These are phyloP conservation scores for Corylus heterophylla DNA, from an alignment of 306 rosid genomes.

Conservation along the genomic window DNA sequence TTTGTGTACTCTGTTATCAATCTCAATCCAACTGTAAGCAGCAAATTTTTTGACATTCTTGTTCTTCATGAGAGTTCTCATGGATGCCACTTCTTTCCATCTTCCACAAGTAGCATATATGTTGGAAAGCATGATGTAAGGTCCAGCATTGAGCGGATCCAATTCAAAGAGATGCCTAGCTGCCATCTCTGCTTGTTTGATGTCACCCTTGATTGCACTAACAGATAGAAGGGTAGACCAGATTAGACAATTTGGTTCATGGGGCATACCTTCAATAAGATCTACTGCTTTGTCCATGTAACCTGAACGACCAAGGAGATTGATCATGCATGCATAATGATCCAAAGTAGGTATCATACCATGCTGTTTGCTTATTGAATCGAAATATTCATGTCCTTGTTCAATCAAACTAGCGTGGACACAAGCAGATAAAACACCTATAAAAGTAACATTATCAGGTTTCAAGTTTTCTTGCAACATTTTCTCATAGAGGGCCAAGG, in stretches of 20 bases:
- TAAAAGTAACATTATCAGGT: constrained; percentile 35
- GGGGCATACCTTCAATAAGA: constrained; percentile 36
- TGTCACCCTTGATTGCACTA: constrained; percentile 17
- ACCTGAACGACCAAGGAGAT: constrained; percentile 33
- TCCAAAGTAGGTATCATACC: constrained; percentile 29
- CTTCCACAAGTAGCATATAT: constrained; percentile 31
- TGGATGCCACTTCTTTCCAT: constrained; percentile 32
- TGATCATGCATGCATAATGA: constrained; percentile 41
- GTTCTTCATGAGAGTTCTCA: constrained; percentile 35
- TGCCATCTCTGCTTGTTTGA: constrained; percentile 29
- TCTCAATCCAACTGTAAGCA: constrained; percentile 45
- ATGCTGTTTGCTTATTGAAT: constrained; percentile 26
- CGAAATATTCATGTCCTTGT: constrained; percentile 29
- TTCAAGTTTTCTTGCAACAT: constrained; percentile 28
- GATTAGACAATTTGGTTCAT: constrained; percentile 26
- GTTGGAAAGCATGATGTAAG: constrained; percentile 40
- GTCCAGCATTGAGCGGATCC: constrained; percentile 33
- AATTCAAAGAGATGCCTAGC: constrained; percentile 32
- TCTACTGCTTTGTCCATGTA: constrained; percentile 25
- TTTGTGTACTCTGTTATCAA: constrained; percentile 29
- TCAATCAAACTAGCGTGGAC: constrained; percentile 31
- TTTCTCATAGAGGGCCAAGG: constrained; percentile 25
- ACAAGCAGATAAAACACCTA: constrained; percentile 40
- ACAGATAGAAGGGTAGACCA: constrained; percentile 39
- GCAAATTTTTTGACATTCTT: constrained; percentile 33